Base-by-base conservation (phyloP, 148 eudicot genomes). In the Hydrangea macrophylla region DNA sequence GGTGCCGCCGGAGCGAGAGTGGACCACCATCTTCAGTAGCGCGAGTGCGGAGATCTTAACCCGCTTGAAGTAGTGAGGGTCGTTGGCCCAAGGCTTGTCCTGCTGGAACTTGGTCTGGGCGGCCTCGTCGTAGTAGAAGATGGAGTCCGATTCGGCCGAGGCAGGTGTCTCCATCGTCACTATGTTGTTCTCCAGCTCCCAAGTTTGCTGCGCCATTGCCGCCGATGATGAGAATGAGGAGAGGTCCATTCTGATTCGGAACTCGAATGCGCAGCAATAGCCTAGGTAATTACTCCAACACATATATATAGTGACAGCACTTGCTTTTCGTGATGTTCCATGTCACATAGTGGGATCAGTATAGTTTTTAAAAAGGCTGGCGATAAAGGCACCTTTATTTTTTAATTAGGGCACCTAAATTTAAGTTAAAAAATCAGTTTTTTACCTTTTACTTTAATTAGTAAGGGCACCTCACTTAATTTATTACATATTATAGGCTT, bases 131-230 rank as follows among this genome's bases (percentile, higher is more conserved):
- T 88, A 89, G 81, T 75, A 62, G 87, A 94, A 94, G 44, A 94
- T 87, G 23, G 88, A 71, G 72, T 94, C 99, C 0, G 96, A 73
- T 11, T 82, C 74, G 30, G 76, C 59, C 28, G 89, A 63, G 12
- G 75, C 24, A 15, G 87, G 62, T 9, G 83, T 73, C 24, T 81
- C 87, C 51, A 78, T 66, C 3, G 87, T 13, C 22, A 58, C 56
- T 68, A 90, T 88, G 82, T 88, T 84, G 96, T 94, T 94, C 56
- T 94, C 98, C 0, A 90, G 70, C 67, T 94, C 98, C 98, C 98
- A 94, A 3, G 96, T 90, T 39, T 88, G 78, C 55, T 80, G 84
- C 0, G 97, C 97, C 60, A 94, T 83, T 58, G 90, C 70, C 10
- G 92, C 67, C 6, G 88, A 82, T 2, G 95, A 81, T 9, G 75